Conservation (phyloP, 2,329 filamentous ascomycete genomes). For the Diaporthe australafricana region DNA sequence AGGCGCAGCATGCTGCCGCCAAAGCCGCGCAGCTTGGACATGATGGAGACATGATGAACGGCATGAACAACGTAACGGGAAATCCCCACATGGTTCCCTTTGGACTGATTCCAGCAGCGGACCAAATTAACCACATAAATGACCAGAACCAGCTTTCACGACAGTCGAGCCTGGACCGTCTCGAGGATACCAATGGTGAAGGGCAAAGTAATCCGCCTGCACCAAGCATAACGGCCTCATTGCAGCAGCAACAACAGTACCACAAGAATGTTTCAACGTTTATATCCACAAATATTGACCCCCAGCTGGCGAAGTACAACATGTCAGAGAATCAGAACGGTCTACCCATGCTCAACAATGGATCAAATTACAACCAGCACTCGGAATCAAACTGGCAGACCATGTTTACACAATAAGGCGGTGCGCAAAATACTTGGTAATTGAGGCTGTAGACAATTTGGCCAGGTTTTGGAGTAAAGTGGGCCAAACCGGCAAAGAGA, state of each 20-base stretch:
- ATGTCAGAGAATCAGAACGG: constrained; percentile 73
- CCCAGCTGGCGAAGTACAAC: constrained; percentile 73
- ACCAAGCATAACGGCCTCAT: constrained; percentile 61
- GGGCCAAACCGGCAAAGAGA: no score
- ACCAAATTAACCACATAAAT: constrained; percentile 69
- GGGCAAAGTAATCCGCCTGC: constrained; percentile 69
- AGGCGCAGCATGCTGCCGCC: constrained; percentile 72
- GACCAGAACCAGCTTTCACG: constrained; percentile 72
- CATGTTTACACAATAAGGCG: constrained; percentile 75
- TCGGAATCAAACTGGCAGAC: constrained; percentile 79
- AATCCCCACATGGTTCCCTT: constrained; percentile 65
- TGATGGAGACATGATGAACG: constrained; percentile 69
- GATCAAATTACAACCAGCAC: constrained; percentile 70
- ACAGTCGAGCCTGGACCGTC: constrained; percentile 69
- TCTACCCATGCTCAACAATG: constrained; percentile 70
- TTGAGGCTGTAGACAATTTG: no score
- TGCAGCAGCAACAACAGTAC: constrained; percentile 66
- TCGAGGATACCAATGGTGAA: constrained; percentile 66
- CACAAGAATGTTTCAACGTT: constrained; percentile 67
- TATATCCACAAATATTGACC: constrained; percentile 72
- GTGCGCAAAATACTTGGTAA: constrained; percentile 75
- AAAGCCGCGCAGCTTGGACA: constrained; percentile 62
- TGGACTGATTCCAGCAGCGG: constrained; percentile 57
- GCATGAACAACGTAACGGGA: constrained; percentile 67
- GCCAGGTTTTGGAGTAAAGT: no score